A percentile compares a stretch with the other conserved stretches of the same genome.
Evolutionary conservation across 805 yeast genomes (phyloP).

Genomic region (Ogataea paraovalis): DNA sequence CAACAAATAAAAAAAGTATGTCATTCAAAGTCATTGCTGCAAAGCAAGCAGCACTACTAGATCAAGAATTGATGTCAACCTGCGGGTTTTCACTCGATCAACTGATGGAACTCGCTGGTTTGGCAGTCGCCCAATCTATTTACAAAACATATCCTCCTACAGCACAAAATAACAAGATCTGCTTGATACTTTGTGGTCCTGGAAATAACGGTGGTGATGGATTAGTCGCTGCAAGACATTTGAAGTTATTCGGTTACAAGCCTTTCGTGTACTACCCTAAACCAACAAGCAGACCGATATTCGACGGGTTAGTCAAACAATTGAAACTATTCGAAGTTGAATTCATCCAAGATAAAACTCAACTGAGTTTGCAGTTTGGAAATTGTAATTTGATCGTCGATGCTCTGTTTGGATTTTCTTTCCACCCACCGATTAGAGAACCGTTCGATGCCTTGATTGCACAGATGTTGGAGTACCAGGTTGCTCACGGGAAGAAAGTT

Average conservation of each 20-base stretch:
- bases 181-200: slow-evolving; percentile 83
- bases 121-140: slow-evolving; percentile 87
- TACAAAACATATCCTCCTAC: slow-evolving; percentile 61
- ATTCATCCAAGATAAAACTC: slow-evolving; percentile 37
- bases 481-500: slow-evolving; percentile 44
- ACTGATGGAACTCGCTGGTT: slow-evolving; percentile 94
- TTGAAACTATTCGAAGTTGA: slow-evolving; percentile 59
- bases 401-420: slow-evolving; percentile 89
- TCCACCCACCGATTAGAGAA: slow-evolving; percentile 78
- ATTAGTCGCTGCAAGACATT: slow-evolving; percentile 88
- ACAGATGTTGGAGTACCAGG: slow-evolving; percentile 34
- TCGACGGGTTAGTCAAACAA: slow-evolving; percentile 57
- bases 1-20: slow-evolving; percentile 9
- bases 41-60: slow-evolving; percentile 70
- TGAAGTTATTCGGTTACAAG: slow-evolving; percentile 70
- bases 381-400: slow-evolving; percentile 59
- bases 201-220: slow-evolving; percentile 99
- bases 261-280: slow-evolving; percentile 84
- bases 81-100: slow-evolving; percentile 77
- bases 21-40: slow-evolving; percentile 41
- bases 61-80: slow-evolving; percentile 80
- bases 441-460: slow-evolving; percentile 58
- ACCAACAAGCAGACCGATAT: slow-evolving; percentile 52
- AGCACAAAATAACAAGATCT: slow-evolving; percentile 28
- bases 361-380: slow-evolving; percentile 26